Evolutionary conservation across 768 basidiomycete species (phyloP), one percentile per base, ranked within the genome.

Genomic region (Tylopilus vinaceipallidus): DNA sequence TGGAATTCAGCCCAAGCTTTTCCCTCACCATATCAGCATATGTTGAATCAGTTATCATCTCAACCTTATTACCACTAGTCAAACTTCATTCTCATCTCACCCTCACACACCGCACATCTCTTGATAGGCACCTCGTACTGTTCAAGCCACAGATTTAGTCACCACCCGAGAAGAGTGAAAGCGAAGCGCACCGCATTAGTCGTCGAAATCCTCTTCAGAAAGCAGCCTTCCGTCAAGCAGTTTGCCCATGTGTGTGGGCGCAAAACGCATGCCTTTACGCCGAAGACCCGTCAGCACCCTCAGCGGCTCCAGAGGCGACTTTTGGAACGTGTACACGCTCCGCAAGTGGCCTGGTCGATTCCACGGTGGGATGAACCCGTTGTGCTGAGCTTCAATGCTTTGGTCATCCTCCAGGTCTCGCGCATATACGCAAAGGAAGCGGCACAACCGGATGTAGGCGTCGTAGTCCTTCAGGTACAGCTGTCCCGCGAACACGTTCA

Each of bases 211-310:
- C 1, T 23, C 48, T 42, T 52, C 42, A 0, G 49, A 52, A 27
- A 74, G 52, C 3, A 52, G 19, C 23, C 57, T 57, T 22, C 59
- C 65, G 35, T 64, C 52, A 20, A 78, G 40, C 30, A 77, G 62
- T 42, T 68, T 68, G 4, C 77, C 76, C 56, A 76, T 56, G 50
- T 78, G 73, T 4, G 76, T 76, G 24, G 42, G 42, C n/a, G 54
- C 39, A 52, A 67, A 77, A 10, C 57, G 52, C 59, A 69, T 58
- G 6, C 74, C 74, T 47, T 73, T 78, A 57, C 75, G 66, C 8
- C 75, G 68, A 37, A 70, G 48, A 10, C 47, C 19, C 8, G 64
- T 43, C 41, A 66, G 35, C 3, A 16, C 42, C 38, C 45, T 55
- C 41, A 67, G 20, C 9, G 66, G 60, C 11, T 52, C 36, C 2